These are phyloP conservation scores for Diaporthe caulivora DNA, from an alignment of 2,329 filamentous ascomycete species.

Conservation along the genomic window DNA sequence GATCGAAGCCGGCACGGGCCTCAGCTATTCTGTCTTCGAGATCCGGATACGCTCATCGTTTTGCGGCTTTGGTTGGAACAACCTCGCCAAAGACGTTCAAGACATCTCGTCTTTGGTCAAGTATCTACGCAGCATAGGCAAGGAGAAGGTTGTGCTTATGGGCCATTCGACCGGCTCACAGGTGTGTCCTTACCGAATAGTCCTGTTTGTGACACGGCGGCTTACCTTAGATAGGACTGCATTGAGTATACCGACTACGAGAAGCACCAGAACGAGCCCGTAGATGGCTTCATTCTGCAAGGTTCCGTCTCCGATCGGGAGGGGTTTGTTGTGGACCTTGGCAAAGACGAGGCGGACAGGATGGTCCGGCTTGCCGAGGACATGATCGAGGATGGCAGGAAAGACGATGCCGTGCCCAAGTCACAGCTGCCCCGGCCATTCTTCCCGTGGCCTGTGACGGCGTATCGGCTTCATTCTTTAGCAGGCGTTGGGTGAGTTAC, in stretches of 20 bases:
- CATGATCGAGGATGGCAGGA: slow-evolving; percentile 67
- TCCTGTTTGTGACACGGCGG: not conserved
- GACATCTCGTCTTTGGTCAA: slow-evolving; percentile 66
- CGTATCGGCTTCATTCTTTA: slow-evolving; percentile 65
- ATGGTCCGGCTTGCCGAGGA: slow-evolving; percentile 62
- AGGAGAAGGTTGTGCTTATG: slow-evolving; percentile 65
- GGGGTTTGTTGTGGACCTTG: slow-evolving; percentile 62
- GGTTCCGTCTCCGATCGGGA: slow-evolving; percentile 85
- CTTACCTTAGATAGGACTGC: slow-evolving; percentile 58
- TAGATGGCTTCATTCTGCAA: slow-evolving; percentile 85
- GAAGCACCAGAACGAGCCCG: slow-evolving; percentile 59
- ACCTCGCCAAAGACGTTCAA: slow-evolving; percentile 64
- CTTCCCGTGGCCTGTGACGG: slow-evolving; percentile 60
- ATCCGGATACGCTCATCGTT: slow-evolving; percentile 68
- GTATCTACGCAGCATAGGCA: slow-evolving; percentile 65
- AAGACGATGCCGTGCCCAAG: slow-evolving; percentile 66
- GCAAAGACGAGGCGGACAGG: slow-evolving; percentile 56
- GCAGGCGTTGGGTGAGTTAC: slow-evolving; percentile 62
- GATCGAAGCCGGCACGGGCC: slow-evolving; percentile 52
- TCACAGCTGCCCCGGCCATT: slow-evolving; percentile 56
- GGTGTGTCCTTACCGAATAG: slow-evolving; percentile 47
- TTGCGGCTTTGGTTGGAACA: slow-evolving; percentile 62
- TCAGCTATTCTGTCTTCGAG: slow-evolving; percentile 68
- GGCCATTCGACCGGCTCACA: slow-evolving; percentile 72
- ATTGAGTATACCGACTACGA: slow-evolving; percentile 65